Conservation (phyloP, 208 protist genomes). For the Crithidia brevicula region DNA sequence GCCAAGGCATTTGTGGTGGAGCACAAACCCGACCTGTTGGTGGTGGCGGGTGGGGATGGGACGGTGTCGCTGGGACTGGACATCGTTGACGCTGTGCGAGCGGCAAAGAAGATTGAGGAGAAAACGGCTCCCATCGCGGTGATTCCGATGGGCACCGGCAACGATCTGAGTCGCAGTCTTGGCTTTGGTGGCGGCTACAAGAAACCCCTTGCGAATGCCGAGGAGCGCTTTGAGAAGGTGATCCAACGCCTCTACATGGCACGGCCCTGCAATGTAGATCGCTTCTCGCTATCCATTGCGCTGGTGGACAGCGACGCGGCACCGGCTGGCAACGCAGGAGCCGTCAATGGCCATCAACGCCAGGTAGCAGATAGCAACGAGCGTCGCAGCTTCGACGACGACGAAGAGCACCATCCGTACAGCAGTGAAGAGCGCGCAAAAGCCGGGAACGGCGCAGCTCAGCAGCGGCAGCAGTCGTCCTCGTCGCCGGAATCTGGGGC, state of each 20-base stretch:
- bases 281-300: slow-evolving; percentile 37
- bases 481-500: neutral
- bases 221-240: slow-evolving; percentile 40
- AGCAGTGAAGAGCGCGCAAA: neutral
- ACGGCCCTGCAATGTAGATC: slow-evolving; percentile 38
- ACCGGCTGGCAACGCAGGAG: neutral
- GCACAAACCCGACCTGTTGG: slow-evolving; percentile 41
- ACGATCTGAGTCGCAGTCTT: slow-evolving; percentile 67
- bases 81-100: slow-evolving; percentile 49
- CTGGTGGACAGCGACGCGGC: slow-evolving; percentile 5
- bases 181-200: slow-evolving; percentile 70
- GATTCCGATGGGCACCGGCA: slow-evolving; percentile 74
- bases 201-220: slow-evolving; percentile 39
- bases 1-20: slow-evolving; percentile 47
- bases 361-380: neutral
- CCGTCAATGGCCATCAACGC: neutral
- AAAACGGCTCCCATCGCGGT: slow-evolving; percentile 36
- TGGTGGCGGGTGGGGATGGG: slow-evolving; percentile 69
- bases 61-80: slow-evolving; percentile 62
- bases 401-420: neutral
- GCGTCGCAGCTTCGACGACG: neutral
- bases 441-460: neutral
- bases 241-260: slow-evolving; percentile 23
- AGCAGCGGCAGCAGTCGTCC: neutral
- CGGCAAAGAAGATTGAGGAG: slow-evolving; percentile 29